Evolutionary conservation across 805 yeast species (phyloP), one percentile per base, ranked within the genome.

Genomic region (Sungouiozyma intestinalis): DNA sequence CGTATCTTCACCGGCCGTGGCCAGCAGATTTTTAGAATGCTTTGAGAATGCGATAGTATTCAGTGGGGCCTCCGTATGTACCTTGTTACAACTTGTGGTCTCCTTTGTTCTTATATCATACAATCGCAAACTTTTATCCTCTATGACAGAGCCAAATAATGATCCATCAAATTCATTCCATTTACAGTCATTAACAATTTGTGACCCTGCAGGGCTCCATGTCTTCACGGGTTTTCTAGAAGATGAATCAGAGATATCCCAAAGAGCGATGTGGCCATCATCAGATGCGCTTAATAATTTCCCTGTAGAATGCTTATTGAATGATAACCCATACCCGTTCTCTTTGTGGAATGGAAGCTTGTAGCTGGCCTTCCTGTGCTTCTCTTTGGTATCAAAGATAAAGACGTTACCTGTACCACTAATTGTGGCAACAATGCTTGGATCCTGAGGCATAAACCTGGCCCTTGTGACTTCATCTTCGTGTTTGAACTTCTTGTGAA

Each of bases 281-380:
- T 83, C 90, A 0, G 87, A 69, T 0, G 76, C 72, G 2, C 85
- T 75, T 29, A 78, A 60, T 16, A 84, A 58, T 18, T 68, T 65
- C 2, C 81, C 82, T 34, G 62, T 49, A 3, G 62, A 57, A 15
- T 57, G 53, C 0, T 72, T 65, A 52, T 72, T 81, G 81, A 90
- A 84, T 6, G 80, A 68, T 32, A 84, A 62, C 3, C 92, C 92
- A 56, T 79, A 84, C 1, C 92, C 92, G 49, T 83, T 83, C 19
- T 69, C 77, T 3, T 64, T 62, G 53, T 82, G 88, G 34, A 76
- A 79, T 8, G 64, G 54, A 39, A 77, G 62, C 15, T 59, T 62
- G 38, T 74, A 61, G 13, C 59, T 58, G 6, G 62, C 48, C 3
- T 54, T 46, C 2, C 52, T 62, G 2, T 47, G 39, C 9, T 58